Evolutionary conservation across 306 rosid species (phyloP).

Genomic region (Pueraria montana): DNA sequence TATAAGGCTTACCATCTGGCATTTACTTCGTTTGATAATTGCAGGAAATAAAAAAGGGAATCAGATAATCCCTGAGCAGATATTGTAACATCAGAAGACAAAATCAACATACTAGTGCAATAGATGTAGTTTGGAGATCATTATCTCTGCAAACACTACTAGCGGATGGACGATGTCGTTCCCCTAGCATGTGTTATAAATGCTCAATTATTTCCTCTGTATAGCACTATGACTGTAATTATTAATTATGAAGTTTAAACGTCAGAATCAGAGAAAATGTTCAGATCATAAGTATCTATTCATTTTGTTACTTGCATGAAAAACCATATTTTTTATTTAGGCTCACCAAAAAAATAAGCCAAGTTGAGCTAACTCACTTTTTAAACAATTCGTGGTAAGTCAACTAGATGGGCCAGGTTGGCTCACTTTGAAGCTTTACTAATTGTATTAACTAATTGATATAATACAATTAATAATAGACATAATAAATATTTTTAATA

Average conservation of each 20-base stretch:
- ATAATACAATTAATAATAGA: too few species aligned
- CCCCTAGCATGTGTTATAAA: not conserved
- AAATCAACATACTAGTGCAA: slow-evolving; percentile 4
- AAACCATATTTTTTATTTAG: too few species aligned
- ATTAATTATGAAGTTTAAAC: not conserved
- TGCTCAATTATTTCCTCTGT: not conserved
- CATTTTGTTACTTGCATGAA: not conserved
- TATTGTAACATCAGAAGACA: slow-evolving; percentile 21
- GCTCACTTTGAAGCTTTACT: too few species aligned
- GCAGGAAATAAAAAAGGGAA: slow-evolving; percentile 13
- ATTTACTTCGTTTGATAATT: slow-evolving; percentile 28
- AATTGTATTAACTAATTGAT: too few species aligned
- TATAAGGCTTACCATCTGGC: not conserved
- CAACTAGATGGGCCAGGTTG: too few species aligned
- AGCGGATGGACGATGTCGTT: slow-evolving; percentile 21
- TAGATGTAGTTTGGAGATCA: not conserved
- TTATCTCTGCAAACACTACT: not conserved
- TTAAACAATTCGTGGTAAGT: too few species aligned
- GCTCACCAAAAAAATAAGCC: too few species aligned
- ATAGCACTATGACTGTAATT: not conserved
- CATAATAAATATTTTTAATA: too few species aligned
- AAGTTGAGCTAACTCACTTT: too few species aligned
- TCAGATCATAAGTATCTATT: not conserved
- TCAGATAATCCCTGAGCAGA: slow-evolving; percentile 25
- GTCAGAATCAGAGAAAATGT: not conserved